A percentile compares a stretch with the other conserved stretches of the same genome.
Evolutionary conservation across 2,329 filamentous ascomycete species (phyloP).

Genomic region (Cladosporium cucumerinum): DNA sequence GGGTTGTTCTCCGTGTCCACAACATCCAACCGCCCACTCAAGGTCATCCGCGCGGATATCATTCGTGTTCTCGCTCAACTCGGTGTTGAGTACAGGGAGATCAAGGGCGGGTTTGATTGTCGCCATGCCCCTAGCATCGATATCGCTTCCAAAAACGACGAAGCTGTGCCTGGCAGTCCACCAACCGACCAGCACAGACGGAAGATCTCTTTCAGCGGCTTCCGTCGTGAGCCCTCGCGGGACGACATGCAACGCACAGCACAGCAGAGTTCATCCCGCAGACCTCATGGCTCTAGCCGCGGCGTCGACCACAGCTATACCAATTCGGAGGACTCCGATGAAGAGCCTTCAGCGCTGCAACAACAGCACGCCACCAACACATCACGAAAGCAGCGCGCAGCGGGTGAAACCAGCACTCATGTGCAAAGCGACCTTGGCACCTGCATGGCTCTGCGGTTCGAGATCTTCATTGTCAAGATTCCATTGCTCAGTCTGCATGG

Average conservation of each 20-base stretch:
- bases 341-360: constrained; percentile 25
- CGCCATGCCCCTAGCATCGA: constrained; percentile 87
- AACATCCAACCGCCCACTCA: constrained; percentile 85
- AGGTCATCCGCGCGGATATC: constrained; percentile 82
- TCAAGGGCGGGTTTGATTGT: constrained; percentile 90
- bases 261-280: constrained; percentile 46
- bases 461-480: constrained; percentile 97
- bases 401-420: constrained; percentile 86
- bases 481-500: constrained; percentile 88
- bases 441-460: constrained; percentile 82
- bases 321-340: constrained; percentile 46
- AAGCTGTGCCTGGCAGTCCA: constrained; percentile 51
- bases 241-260: constrained; percentile 58
- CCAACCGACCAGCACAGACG: constrained; percentile 58
- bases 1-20: constrained; percentile 96
- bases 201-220: constrained; percentile 79
- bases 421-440: constrained; percentile 86
- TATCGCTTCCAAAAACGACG: constrained; percentile 53
- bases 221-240: constrained; percentile 56
- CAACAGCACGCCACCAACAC: constrained; percentile 8
- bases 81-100: constrained; percentile 86
- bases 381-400: constrained; percentile 47
- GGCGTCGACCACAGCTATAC: constrained; percentile 69
- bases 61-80: constrained; percentile 84
- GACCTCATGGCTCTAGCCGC: constrained; percentile 33